These are phyloP conservation scores for Lathyrus tuberosus DNA, from an alignment of 306 rosid genomes.

Conservation along the genomic window DNA sequence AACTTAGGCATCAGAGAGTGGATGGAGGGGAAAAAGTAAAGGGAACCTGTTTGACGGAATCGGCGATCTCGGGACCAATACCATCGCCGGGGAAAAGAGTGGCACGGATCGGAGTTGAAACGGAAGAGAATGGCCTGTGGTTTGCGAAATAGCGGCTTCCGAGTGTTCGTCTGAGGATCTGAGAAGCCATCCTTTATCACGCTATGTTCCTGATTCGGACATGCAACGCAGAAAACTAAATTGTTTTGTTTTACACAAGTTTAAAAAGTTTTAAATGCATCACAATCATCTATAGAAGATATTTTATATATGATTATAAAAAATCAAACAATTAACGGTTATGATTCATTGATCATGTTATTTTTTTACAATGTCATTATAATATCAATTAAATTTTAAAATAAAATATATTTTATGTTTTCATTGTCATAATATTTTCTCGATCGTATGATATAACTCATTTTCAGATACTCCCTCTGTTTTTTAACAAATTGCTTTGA, in stretches of 20 bases:
- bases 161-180: slow-evolving; percentile 66
- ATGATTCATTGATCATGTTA: no score
- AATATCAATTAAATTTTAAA: no score
- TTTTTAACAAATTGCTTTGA: no score
- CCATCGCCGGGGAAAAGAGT: slow-evolving; percentile 99
- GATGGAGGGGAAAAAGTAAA: background rate
- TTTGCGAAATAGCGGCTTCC: slow-evolving; percentile 59
- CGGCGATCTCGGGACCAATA: slow-evolving; percentile 95
- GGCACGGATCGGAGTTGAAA: slow-evolving; percentile 70
- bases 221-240: background rate
- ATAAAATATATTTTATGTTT: no score
- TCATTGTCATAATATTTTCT: no score
- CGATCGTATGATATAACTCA: no score
- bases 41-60: slow-evolving; percentile 85
- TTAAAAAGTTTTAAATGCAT: no score
- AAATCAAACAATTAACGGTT: no score
- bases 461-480: no score
- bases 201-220: slow-evolving; percentile 23
- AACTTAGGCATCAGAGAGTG: background rate
- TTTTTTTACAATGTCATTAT: no score
- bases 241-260: background rate
- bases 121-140: slow-evolving; percentile 67
- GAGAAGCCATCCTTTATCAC: slow-evolving; percentile 64
- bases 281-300: no score
- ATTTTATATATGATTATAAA: no score